These are phyloP conservation scores for Cercospora sp. DNA, from an alignment of 2,329 filamentous ascomycete genomes.

Conservation along the genomic window DNA sequence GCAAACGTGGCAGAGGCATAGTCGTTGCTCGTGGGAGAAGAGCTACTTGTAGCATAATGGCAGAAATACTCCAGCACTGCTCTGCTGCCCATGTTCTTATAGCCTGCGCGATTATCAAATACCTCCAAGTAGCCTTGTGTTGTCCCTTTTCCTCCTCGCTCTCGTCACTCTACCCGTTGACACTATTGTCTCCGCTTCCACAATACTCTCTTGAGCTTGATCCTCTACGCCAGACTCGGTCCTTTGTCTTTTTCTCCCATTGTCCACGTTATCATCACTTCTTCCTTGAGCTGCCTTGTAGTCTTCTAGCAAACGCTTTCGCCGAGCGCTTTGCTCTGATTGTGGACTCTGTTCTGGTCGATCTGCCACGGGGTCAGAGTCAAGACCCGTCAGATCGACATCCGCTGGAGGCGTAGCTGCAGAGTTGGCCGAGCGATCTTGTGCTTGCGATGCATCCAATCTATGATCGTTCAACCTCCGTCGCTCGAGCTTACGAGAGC, in stretches of 20 bases:
- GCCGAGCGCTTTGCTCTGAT: background rate
- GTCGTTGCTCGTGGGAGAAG: background rate
- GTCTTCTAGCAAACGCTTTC: background rate
- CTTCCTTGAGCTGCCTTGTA: background rate
- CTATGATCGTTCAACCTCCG: background rate
- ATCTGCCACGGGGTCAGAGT: no score
- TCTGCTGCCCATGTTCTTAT: background rate
- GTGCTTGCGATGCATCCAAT: background rate
- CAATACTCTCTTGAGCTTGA: background rate
- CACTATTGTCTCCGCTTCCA: background rate
- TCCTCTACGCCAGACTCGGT: background rate
- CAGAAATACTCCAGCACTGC: background rate
- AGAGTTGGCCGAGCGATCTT: background rate
- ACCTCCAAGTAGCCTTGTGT: background rate
- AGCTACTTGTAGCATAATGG: background rate
- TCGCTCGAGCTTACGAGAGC: background rate
- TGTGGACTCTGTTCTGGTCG: background rate
- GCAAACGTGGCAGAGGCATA: background rate
- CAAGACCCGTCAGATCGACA: background rate
- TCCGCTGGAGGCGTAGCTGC: background rate
- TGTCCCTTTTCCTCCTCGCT: background rate
- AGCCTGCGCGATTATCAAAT: background rate
- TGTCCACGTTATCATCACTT: background rate
- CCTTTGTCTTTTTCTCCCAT: background rate
- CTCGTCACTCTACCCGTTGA: background rate